Evolutionary conservation across 2,329 filamentous ascomycete genomes (phyloP).

Genomic region (Pezicula rhizophila): DNA sequence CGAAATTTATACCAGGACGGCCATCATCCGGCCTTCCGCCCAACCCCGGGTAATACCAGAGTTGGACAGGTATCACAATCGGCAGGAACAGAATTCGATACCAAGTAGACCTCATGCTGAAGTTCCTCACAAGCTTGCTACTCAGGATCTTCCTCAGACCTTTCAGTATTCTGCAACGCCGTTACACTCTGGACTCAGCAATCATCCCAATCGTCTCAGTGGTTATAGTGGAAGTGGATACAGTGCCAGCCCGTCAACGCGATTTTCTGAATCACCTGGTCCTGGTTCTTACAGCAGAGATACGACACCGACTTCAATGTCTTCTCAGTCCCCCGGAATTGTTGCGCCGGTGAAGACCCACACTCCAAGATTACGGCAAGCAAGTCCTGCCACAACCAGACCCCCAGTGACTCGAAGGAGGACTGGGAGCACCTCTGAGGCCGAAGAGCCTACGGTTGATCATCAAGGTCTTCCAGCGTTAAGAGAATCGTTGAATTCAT

Average conservation of each 20-base stretch:
- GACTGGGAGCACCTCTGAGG: conserved; percentile 48
- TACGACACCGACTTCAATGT: conserved; percentile 73
- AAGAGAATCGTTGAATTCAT: conserved; percentile 65
- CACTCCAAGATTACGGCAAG: conserved; percentile 43
- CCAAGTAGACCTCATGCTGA: conserved; percentile 33
- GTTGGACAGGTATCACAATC: conserved; percentile 52
- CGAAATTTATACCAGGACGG: conserved; percentile 34
- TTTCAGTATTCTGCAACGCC: conserved; percentile 53
- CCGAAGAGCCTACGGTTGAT: conserved; percentile 41
- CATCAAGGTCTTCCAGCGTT: conserved; percentile 57
- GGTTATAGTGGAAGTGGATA: conserved; percentile 39
- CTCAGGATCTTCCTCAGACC: conserved; percentile 60
- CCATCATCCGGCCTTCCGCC: conserved; percentile 12
- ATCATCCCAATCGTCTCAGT: conserved; percentile 36
- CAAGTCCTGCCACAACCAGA: conserved; percentile 48
- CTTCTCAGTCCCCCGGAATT: conserved; percentile 65
- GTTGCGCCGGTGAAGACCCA: conserved; percentile 36
- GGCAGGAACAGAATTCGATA: conserved; percentile 32
- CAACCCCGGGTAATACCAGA: conserved; percentile 45
- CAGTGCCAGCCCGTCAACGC: conserved; percentile 68
- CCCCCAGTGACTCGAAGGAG: conserved; percentile 56
- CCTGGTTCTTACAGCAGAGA: conserved; percentile 68
- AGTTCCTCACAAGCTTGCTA: conserved; percentile 50
- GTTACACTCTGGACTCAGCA: conserved; percentile 25
- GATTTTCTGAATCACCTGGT: conserved; percentile 66